phyloP scores from a whole-genome alignment of 495 filamentous ascomycete genomes.

The Tuber melanosporum region DNA sequence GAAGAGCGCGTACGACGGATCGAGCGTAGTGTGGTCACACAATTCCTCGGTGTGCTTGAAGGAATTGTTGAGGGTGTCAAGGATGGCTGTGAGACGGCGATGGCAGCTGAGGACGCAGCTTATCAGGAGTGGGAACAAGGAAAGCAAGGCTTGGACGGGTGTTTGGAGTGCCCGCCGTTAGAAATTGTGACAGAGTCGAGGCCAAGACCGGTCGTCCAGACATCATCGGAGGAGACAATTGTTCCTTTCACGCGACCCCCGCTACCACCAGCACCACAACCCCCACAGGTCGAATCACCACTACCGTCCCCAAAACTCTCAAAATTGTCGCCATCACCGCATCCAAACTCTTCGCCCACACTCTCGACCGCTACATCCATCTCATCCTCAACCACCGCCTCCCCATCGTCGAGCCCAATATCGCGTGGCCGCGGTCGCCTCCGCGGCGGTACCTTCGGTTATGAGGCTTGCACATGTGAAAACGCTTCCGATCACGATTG shows the following conservation, averaged over 20 bases:
- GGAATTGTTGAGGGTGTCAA: slow-evolving; percentile 12
- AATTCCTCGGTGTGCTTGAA: slow-evolving; percentile 15
- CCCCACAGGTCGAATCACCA: neutral
- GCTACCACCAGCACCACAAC: neutral
- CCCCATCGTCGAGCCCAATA: neutral
- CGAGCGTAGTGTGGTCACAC: slow-evolving; percentile 12
- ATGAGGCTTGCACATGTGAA: neutral
- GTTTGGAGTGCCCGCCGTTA: neutral
- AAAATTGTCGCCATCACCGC: slow-evolving; percentile 1
- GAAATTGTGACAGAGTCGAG: neutral
- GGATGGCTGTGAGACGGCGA: slow-evolving; percentile 9
- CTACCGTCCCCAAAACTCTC: neutral
- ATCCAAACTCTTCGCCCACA: neutral
- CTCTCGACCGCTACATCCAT: neutral
- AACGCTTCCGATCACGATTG: neutral
- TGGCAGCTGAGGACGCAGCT: neutral
- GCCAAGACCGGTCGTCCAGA: neutral
- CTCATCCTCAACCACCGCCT: neutral
- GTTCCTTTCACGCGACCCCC: neutral
- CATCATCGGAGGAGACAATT: neutral
- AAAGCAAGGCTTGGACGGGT: neutral
- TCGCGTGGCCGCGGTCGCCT: neutral
- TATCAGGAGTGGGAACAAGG: slow-evolving; percentile 1
- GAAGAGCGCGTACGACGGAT: slow-evolving; percentile 11
- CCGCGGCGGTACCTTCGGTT: neutral